Evolutionary conservation across 2,329 filamentous ascomycete genomes (phyloP), one percentile per base, ranked within the genome.

Genomic region (Epichloe coenophiala): DNA sequence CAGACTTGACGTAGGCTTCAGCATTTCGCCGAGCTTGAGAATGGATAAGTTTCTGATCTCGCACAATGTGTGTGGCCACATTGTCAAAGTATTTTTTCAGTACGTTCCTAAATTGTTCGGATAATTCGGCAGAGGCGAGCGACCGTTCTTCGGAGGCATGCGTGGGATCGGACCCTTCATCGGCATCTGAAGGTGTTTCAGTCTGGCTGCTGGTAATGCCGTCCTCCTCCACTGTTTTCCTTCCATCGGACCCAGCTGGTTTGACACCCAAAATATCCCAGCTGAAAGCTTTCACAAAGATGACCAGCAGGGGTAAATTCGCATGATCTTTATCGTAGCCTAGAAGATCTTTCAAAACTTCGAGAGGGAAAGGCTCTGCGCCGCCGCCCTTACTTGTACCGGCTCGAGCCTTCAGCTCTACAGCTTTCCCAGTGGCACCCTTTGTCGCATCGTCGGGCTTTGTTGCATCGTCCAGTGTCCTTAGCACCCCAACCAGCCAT

Each of bases 1-100:
- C 93, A 38, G 93, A 97, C 62, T 96, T 96, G 60, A 98, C 91
- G 60, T 98, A 98, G 5, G 91, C 93, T 67, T 98, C 93, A 1
- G 93, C 91, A 68, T 98, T 98, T 58, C 91, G 89, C 55, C 89
- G 87, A 49, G 87, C 88, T 68, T 98, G 93, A 27, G 79, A 81
- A 49, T 83, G 79, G 40, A 98, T 83, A 40, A 86, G 84, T 65
- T 95, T 93, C 64, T 98, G 93, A 60, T 97, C 89, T n/a, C 87
- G 84, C 33, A 90, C 66, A 33, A 98, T 76, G 61, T 97, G 93
- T 15, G 77, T 74, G 62, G 95, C 95, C 57, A 97, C 87, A 63
- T 95, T 90, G 50, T 96, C 88, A 57, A 97, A 87, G 61, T 98
- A 98, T 35, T 86, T 83, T 83, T 77, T 84, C 31, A 98, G 71